Evolutionary conservation across 1,284 basidiomycete species (phyloP).

Genomic region (Ceratobasidium sp.): DNA sequence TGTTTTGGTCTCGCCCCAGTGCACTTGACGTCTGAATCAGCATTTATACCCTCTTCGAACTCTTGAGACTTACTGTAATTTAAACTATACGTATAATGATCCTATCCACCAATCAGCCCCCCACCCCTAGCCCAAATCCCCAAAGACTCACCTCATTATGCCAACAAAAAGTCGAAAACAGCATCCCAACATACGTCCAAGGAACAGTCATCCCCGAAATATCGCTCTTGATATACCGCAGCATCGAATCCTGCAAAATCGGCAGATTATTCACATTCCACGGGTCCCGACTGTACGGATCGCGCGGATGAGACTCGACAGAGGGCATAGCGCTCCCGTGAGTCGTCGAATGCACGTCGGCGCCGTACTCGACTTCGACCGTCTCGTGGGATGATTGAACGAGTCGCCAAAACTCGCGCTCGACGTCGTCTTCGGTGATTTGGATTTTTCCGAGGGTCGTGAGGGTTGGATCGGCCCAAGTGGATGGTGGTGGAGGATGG

Average conservation of each 20-base stretch:
- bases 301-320: slow-evolving; percentile 89
- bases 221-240: slow-evolving; percentile 96
- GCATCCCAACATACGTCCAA: slow-evolving; percentile 99
- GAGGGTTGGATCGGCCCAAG: slow-evolving; percentile 64
- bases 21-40: slow-evolving; percentile 72
- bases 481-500: slow-evolving; percentile 69
- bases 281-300: slow-evolving; percentile 89
- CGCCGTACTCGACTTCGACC: slow-evolving; percentile 98
- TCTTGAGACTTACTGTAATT: slow-evolving; percentile 81
- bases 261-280: slow-evolving; percentile 99
- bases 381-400: slow-evolving; percentile 91
- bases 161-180: slow-evolving; percentile 99
- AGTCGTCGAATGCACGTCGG: slow-evolving; percentile 97
- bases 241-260: slow-evolving; percentile 86
- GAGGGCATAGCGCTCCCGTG: slow-evolving; percentile 98
- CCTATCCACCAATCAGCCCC: slow-evolving; percentile 62
- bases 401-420: slow-evolving; percentile 97
- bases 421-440: slow-evolving; percentile 90
- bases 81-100: slow-evolving; percentile 97
- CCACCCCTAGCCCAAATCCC: too few species aligned
- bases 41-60: slow-evolving; percentile 45
- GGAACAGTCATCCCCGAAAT: slow-evolving; percentile 99
- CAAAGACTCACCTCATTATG: slow-evolving; percentile 86
- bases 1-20: slow-evolving; percentile 99
- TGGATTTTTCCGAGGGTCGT: slow-evolving; percentile 73